Evolutionary conservation across 1,284 basidiomycete genomes (phyloP).

Genomic region (Neotropicomus parvogracilis): DNA sequence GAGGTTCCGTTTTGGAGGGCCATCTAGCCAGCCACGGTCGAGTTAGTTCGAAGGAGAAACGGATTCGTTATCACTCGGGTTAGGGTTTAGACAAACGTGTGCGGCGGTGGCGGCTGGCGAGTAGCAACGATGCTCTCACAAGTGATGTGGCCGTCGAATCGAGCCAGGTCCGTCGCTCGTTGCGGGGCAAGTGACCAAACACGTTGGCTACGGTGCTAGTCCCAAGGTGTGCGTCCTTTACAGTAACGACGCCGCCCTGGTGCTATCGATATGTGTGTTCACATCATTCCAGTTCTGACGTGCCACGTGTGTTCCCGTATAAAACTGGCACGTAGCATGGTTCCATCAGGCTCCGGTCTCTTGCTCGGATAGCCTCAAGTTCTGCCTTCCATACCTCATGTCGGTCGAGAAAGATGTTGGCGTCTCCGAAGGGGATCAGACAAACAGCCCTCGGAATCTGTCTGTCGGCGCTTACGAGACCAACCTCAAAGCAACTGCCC

Average conservation of each 20-base stretch:
- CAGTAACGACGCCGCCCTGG: background rate
- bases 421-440: conserved; percentile 9
- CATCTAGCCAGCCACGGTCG: conserved; percentile 24
- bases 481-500: conserved; percentile 24
- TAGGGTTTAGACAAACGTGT: conserved; percentile 6
- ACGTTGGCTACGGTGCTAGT: background rate
- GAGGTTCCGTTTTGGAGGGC: conserved; percentile 29
- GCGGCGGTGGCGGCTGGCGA: too few species aligned
- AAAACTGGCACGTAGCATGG: conserved; percentile 17
- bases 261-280: too few species aligned
- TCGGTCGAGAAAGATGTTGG: conserved; percentile 21
- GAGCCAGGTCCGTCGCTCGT: background rate
- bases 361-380: background rate
- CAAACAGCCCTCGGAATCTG: conserved; percentile 15
- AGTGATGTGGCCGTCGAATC: too few species aligned
- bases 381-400: conserved; percentile 18
- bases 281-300: conserved; percentile 1
- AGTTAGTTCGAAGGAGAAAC: too few species aligned
- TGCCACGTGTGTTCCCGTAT: conserved; percentile 30
- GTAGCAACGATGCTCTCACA: too few species aligned
- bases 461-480: conserved; percentile 25
- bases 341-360: background rate
- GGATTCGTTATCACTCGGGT: too few species aligned
- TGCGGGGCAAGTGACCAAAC: background rate
- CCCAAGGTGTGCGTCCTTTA: conserved; percentile 5